A percentile compares a stretch with the other conserved stretches of the same genome.
Evolutionary conservation across 202 grass and related monocot species (phyloP).

Genomic region (Setaria italica): DNA sequence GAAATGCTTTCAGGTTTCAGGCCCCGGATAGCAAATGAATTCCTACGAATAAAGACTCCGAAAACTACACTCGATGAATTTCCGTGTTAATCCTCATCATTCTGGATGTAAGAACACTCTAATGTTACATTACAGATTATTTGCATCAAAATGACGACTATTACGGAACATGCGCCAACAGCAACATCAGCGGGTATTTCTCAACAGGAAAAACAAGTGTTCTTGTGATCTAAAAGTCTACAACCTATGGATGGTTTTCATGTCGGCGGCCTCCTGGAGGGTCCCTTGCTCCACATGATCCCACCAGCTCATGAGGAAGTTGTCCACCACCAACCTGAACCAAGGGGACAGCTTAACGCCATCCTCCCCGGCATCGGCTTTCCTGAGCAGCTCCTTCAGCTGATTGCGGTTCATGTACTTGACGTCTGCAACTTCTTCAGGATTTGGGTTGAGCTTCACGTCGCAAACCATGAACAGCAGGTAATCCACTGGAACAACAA

Average conservation of each 20-base stretch:
- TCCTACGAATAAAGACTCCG: background rate
- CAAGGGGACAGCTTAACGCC: slow-evolving; percentile 85
- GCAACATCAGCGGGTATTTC: background rate
- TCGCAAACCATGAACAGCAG: slow-evolving; percentile 81
- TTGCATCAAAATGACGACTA: background rate
- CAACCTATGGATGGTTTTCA: slow-evolving; percentile 87
- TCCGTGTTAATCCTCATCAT: background rate
- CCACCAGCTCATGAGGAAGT: slow-evolving; percentile 95
- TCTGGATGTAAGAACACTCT: background rate
- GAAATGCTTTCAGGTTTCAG: background rate
- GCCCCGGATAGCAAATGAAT: background rate
- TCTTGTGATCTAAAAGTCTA: slow-evolving; percentile 7
- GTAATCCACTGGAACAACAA: slow-evolving; percentile 78
- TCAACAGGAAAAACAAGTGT: background rate
- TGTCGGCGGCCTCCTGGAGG: slow-evolving; percentile 59
- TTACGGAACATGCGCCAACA: background rate
- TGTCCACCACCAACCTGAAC: slow-evolving; percentile 92
- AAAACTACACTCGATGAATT: background rate
- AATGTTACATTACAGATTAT: background rate
- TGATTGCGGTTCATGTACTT: slow-evolving; percentile 79
- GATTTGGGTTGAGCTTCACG: slow-evolving; percentile 73
- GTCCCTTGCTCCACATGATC: slow-evolving; percentile 81
- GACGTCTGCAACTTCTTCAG: slow-evolving; percentile 74
- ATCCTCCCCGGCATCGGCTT: slow-evolving; percentile 73
- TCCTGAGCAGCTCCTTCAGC: slow-evolving; percentile 67